These are phyloP conservation scores for Centaurea solstitialis DNA, from an alignment of 129 eudicot genomes.

Conservation along the genomic window DNA sequence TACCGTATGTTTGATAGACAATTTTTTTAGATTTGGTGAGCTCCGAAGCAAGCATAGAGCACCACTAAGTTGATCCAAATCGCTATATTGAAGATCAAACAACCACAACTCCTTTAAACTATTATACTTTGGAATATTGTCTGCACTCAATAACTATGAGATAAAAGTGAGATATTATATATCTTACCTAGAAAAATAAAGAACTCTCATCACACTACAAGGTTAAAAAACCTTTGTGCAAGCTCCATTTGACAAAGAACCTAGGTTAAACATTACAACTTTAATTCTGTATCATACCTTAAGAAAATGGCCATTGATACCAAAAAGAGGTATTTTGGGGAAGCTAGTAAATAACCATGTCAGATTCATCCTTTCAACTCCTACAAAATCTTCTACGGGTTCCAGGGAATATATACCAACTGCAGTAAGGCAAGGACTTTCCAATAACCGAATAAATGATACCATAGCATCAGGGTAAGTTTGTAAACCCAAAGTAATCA, in stretches of 20 bases:
- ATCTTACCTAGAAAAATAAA: too few species aligned
- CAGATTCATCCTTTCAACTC: background rate
- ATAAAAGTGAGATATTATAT: background rate
- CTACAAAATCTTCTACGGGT: background rate
- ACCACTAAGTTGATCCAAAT: slow-evolving; percentile 6
- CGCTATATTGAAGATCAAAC: too few species aligned
- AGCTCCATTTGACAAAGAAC: background rate
- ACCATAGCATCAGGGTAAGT: slow-evolving; percentile 5
- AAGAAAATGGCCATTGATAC: background rate
- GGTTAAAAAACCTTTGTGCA: too few species aligned
- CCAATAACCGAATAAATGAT: background rate
- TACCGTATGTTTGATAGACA: background rate
- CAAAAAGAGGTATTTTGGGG: background rate
- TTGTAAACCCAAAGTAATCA: background rate
- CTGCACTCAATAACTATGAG: background rate
- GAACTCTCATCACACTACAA: too few species aligned
- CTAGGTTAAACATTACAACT: background rate
- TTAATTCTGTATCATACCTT: slow-evolving; percentile 6
- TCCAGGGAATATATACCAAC: background rate
- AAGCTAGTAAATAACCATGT: background rate
- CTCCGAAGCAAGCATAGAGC: slow-evolving; percentile 21
- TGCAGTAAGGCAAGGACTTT: background rate
- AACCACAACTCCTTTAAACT: background rate
- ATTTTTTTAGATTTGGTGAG: background rate
- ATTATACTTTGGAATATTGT: background rate